phyloP scores from a whole-genome alignment of 2,329 filamentous ascomycete genomes.

The Verticillium isaacii region DNA sequence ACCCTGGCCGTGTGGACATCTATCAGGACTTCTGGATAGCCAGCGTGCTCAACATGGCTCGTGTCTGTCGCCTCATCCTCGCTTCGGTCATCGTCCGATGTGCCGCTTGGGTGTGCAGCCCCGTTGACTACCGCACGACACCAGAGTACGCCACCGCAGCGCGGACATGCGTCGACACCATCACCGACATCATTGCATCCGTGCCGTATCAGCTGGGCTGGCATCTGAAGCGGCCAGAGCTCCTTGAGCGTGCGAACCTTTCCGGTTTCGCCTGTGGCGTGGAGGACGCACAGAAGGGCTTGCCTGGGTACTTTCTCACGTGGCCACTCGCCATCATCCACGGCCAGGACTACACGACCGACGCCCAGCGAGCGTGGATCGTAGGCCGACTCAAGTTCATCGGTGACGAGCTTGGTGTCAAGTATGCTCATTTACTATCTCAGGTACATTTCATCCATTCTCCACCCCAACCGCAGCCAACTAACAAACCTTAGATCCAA shows the following conservation, averaged over 20 bases:
- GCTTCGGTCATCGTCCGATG: constrained; percentile 53
- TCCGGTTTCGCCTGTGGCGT: constrained; percentile 45
- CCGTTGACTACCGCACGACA: constrained; percentile 58
- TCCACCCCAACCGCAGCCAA: neutral
- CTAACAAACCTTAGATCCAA: constrained; percentile 36
- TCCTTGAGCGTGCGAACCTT: constrained; percentile 33
- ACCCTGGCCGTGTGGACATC: constrained; percentile 55
- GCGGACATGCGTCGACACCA: constrained; percentile 44
- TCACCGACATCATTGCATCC: constrained; percentile 55
- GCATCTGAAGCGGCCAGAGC: constrained; percentile 41
- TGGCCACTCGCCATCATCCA: constrained; percentile 53
- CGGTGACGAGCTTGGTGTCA: constrained; percentile 50
- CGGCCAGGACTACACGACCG: constrained; percentile 55
- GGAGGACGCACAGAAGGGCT: constrained; percentile 44
- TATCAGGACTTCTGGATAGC: constrained; percentile 56
- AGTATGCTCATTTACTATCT: constrained; percentile 51
- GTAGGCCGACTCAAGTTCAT: constrained; percentile 50
- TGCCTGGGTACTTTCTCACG: constrained; percentile 55
- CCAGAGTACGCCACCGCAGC: constrained; percentile 55
- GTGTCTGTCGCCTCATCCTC: constrained; percentile 49
- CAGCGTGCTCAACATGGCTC: constrained; percentile 52
- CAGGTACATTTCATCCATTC: constrained; percentile 34
- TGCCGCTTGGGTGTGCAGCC: constrained; percentile 55
- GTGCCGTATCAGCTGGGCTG: constrained; percentile 60
- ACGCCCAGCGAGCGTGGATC: constrained; percentile 52